phyloP scores from a whole-genome alignment of 2,329 filamentous ascomycete species.

The Botrytis cinerea region DNA sequence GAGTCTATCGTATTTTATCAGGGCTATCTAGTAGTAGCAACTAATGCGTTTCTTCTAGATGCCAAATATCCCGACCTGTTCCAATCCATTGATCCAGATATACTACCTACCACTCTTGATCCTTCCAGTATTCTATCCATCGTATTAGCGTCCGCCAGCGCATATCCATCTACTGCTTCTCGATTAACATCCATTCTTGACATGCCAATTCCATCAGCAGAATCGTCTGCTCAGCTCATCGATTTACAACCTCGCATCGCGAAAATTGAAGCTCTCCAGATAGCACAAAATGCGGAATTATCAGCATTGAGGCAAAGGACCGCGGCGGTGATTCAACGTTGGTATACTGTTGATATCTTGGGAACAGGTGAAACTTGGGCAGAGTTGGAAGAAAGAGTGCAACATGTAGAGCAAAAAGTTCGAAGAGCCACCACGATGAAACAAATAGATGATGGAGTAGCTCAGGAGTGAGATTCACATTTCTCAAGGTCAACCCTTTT shows the following conservation, averaged over 20 bases:
- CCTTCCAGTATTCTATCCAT: conserved; percentile 37
- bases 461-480: conserved; percentile 27
- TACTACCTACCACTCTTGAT: conserved; percentile 38
- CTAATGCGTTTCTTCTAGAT: conserved; percentile 33
- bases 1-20: conserved; percentile 18
- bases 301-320: conserved; percentile 38
- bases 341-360: conserved; percentile 40
- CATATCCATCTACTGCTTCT: conserved; percentile 41
- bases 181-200: conserved; percentile 41
- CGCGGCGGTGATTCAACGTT: conserved; percentile 39
- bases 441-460: conserved; percentile 31
- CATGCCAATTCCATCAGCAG: conserved; percentile 38
- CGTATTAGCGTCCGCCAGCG: conserved; percentile 40
- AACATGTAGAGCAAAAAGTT: conserved; percentile 37
- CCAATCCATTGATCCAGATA: conserved; percentile 34
- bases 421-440: conserved; percentile 32
- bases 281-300: conserved; percentile 39
- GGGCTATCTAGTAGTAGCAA: neutral
- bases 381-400: conserved; percentile 39
- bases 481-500: conserved; percentile 31
- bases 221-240: conserved; percentile 41
- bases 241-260: conserved; percentile 40
- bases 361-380: conserved; percentile 41
- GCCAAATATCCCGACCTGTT: conserved; percentile 42
- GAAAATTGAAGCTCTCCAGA: conserved; percentile 39